A percentile compares a stretch with the other conserved stretches of the same genome.
Conservation (phyloP, 805 yeast species). For the Yarrowia sp. region DNA sequence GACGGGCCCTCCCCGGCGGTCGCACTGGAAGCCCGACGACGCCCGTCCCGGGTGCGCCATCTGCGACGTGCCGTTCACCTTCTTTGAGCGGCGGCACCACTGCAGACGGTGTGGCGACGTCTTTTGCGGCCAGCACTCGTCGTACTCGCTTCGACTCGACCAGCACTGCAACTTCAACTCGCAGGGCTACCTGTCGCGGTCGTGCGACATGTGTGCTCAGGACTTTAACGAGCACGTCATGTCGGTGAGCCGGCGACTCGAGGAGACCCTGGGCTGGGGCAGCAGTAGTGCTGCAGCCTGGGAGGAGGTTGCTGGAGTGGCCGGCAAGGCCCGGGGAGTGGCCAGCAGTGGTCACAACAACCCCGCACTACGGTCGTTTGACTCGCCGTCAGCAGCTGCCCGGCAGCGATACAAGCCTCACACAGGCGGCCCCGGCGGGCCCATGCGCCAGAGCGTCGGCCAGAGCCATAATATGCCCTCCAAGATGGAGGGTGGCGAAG, state of each 20-base stretch:
- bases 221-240: constrained; percentile 60
- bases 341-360: background rate
- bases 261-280: constrained; percentile 36
- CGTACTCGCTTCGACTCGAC: constrained; percentile 64
- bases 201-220: constrained; percentile 70
- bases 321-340: constrained; percentile 26
- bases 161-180: constrained; percentile 60
- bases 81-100: constrained; percentile 81
- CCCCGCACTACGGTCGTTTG: background rate
- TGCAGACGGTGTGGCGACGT: constrained; percentile 86
- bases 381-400: constrained; percentile 23
- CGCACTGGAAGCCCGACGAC: constrained; percentile 67
- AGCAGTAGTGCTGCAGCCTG: constrained; percentile 42
- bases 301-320: constrained; percentile 42
- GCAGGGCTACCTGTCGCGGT: constrained; percentile 69
- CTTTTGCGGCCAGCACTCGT: constrained; percentile 72
- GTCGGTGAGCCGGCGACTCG: constrained; percentile 47
- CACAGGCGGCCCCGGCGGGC: background rate
- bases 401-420: constrained; percentile 6
- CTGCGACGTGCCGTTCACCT: constrained; percentile 74
- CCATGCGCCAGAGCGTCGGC: constrained; percentile 1
- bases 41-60: constrained; percentile 67
- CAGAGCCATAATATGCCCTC: background rate
- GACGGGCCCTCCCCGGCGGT: constrained; percentile 48
- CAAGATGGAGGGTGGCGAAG: background rate